phyloP scores from a whole-genome alignment of 2,329 filamentous ascomycete species.

The Aureobasidium pullulans region DNA sequence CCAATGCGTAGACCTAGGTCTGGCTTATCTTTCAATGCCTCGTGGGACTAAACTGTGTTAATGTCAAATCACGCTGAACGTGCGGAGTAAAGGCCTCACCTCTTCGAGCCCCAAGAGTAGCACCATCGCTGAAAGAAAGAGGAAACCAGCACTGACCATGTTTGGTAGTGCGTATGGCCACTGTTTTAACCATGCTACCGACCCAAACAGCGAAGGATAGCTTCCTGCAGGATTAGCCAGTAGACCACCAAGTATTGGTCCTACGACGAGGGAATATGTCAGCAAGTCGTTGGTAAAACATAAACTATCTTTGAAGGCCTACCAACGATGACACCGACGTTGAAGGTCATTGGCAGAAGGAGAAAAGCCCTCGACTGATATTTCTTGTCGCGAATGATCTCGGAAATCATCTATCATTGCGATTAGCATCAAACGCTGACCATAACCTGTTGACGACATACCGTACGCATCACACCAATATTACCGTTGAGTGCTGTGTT shows the following conservation, averaged over 20 bases:
- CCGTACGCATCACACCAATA: constrained; percentile 63
- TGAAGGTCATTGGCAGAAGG: constrained; percentile 61
- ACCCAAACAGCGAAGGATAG: constrained; percentile 57
- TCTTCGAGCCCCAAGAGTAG: constrained; percentile 62
- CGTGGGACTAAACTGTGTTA: constrained; percentile 27
- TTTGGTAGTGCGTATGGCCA: constrained; percentile 67
- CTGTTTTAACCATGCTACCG: constrained; percentile 51
- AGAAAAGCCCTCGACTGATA: constrained; percentile 49
- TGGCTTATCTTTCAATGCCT: constrained; percentile 32
- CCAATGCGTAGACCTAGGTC: constrained; percentile 36
- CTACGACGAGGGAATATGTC: constrained; percentile 15
- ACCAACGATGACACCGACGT: constrained; percentile 43
- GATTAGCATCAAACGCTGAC: not conserved
- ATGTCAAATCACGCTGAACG: not conserved
- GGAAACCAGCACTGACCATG: constrained; percentile 55
- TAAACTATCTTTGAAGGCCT: too few species aligned
- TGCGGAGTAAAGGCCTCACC: constrained; percentile 16
- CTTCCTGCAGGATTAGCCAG: constrained; percentile 58
- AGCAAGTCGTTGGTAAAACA: not conserved
- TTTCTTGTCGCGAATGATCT: constrained; percentile 64
- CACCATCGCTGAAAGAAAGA: constrained; percentile 47
- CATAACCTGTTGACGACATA: not conserved
- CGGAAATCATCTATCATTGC: constrained; percentile 51
- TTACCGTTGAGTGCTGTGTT: constrained; percentile 56
- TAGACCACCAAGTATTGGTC: constrained; percentile 53